Evolutionary conservation across 106 monocot genomes (phyloP), one percentile per base, ranked within the genome.

Genomic region (Dendrobium catenatum): DNA sequence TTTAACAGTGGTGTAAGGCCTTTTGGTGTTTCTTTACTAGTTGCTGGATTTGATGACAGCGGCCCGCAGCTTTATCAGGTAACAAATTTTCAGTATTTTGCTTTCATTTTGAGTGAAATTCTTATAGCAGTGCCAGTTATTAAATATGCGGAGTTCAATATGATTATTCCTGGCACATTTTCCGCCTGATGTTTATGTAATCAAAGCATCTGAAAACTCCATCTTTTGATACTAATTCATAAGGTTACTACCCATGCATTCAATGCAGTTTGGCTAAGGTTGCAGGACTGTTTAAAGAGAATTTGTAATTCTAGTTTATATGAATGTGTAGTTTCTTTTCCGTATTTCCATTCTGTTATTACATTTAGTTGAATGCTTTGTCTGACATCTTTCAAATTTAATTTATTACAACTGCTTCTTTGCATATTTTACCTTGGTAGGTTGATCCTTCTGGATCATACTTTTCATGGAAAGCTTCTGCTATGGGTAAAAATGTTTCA

Each of bases 381-480:
- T 4, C 37, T 13, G 20, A 22, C n/a, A 11, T 37, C 15, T 37
- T 70, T 70, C 24, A 70, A 37, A 11, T 37, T 70, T 70, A 15
- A 70, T 70, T 70, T 4, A 31, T 29, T 70, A 13, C 70, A 17
- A 70, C 37, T 13, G 15, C 31, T 70, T 70, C 11, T 70, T 0
- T 70, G 37, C 37, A 5, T 29, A 46, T 59, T 55, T 79, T 81
- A 47, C 67, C 73, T 47, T 76, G 54, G n/a, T 54, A 99, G 98
- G 98, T 99, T 84, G 98, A 99, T 80, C 98, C 98, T 24, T 99
- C 98, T 67, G 98, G 98, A 76, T 99, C 98, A 29, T 99, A 99
- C 80, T 99, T 99, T 66, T 99, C 98, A 10, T 99, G 98, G 98
- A 99, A 99, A 87, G 98, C 98, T 70, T 99, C 98, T 40, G 98